A percentile compares a stretch with the other conserved stretches of the same genome.
phyloP scores from a whole-genome alignment of 306 rosid species.

The Medicago lupulina region DNA sequence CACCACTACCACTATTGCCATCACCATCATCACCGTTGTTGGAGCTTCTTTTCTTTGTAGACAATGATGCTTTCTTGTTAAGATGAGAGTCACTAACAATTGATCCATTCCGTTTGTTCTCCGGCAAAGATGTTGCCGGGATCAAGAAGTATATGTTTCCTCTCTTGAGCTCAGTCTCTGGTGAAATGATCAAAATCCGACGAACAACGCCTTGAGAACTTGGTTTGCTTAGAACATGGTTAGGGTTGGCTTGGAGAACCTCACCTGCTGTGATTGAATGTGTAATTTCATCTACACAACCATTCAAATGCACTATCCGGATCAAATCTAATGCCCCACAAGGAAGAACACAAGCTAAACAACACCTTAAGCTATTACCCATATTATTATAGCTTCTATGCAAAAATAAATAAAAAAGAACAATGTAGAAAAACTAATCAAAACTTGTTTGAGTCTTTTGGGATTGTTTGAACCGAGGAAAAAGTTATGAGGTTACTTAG shows the following conservation, averaged over 20 bases:
- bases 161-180: slow-evolving; percentile 84
- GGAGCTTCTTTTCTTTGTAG: slow-evolving; percentile 45
- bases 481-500: slow-evolving; percentile 30
- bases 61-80: slow-evolving; percentile 26
- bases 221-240: slow-evolving; percentile 84
- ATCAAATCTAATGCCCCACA: slow-evolving; percentile 95
- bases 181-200: slow-evolving; percentile 73
- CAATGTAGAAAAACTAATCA: not conserved
- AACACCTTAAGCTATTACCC: slow-evolving; percentile 93
- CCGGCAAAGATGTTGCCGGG: slow-evolving; percentile 71
- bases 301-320: slow-evolving; percentile 88
- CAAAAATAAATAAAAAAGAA: slow-evolving; percentile 6
- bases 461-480: slow-evolving; percentile 39
- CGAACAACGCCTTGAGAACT: slow-evolving; percentile 77
- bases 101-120: slow-evolving; percentile 48
- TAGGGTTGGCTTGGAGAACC: slow-evolving; percentile 77
- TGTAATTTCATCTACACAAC: slow-evolving; percentile 75
- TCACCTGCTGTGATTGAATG: slow-evolving; percentile 78
- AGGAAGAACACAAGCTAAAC: slow-evolving; percentile 93
- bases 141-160: slow-evolving; percentile 92
- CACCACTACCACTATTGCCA: not conserved
- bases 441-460: slow-evolving; percentile 18
- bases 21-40: not conserved
- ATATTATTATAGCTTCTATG: slow-evolving; percentile 43
- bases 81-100: not conserved